Percentiles rank a stretch among this genome's conserved stretches.
These are phyloP conservation scores for Cubamyces lactineus DNA, from an alignment of 768 basidiomycete genomes.

Conservation along the genomic window DNA sequence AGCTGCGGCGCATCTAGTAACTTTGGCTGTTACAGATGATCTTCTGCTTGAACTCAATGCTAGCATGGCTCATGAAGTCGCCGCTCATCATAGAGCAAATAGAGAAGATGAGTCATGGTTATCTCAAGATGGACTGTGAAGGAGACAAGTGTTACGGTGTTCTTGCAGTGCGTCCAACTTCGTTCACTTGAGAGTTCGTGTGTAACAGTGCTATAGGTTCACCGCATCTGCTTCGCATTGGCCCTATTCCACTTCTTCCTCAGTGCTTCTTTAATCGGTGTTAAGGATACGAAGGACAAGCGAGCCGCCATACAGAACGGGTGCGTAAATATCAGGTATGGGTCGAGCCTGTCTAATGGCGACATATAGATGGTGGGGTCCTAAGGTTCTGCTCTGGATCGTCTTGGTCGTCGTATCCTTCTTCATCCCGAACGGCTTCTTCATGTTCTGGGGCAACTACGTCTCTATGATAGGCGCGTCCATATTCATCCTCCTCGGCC, in stretches of 20 bases:
- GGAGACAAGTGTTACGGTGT: constrained; percentile 96
- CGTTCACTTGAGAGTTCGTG: not conserved
- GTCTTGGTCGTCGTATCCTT: constrained; percentile 81
- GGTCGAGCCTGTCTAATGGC: not conserved
- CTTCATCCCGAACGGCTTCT: constrained; percentile 96
- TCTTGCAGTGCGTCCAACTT: constrained; percentile 72
- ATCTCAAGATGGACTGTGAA: constrained; percentile 97
- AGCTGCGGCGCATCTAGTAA: not conserved
- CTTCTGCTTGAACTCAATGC: constrained; percentile 91
- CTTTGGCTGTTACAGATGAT: constrained; percentile 64
- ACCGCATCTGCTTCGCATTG: constrained; percentile 95
- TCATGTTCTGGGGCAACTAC: constrained; percentile 98
- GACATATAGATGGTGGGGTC: constrained; percentile 91
- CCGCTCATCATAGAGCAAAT: constrained; percentile 84
- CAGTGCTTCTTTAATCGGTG: constrained; percentile 78
- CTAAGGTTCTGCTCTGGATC: constrained; percentile 90
- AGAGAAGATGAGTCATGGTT: constrained; percentile 93
- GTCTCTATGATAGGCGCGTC: constrained; percentile 89
- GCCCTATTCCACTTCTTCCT: constrained; percentile 86
- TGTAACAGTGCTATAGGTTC: constrained; percentile 55
- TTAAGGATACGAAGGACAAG: constrained; percentile 89
- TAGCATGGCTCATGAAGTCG: constrained; percentile 97
- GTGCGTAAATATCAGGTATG: constrained; percentile 41
- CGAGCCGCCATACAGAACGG: constrained; percentile 97
- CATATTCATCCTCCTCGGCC: constrained; percentile 93